These are phyloP conservation scores for Ophiocordyceps camponoti-saundersi DNA, from an alignment of 2,329 filamentous ascomycete species.

Conservation along the genomic window DNA sequence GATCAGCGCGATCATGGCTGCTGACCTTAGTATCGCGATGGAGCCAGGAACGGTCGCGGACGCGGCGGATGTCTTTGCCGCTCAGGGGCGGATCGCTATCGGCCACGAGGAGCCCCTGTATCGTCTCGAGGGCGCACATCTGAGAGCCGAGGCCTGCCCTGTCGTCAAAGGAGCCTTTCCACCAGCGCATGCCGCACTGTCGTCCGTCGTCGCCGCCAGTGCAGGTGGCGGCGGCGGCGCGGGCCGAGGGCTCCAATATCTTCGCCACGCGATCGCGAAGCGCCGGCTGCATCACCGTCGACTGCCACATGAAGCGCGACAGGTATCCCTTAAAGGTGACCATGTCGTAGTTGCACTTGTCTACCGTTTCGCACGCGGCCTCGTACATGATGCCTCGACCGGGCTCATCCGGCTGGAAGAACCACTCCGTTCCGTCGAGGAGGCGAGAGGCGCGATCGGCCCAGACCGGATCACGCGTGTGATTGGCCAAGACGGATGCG, in stretches of 20 bases:
- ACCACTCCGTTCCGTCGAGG: slow-evolving; percentile 32
- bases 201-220: slow-evolving; percentile 33
- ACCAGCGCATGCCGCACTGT: slow-evolving; percentile 48
- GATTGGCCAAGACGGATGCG: slow-evolving; percentile 45
- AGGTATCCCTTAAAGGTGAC: slow-evolving; percentile 53
- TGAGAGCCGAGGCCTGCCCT: slow-evolving; percentile 41
- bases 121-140: slow-evolving; percentile 45
- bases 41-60: slow-evolving; percentile 14
- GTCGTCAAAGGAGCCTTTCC: slow-evolving; percentile 37
- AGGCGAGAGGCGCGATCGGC: slow-evolving; percentile 31
- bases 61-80: slow-evolving; percentile 28
- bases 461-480: slow-evolving; percentile 37
- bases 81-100: slow-evolving; percentile 26
- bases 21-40: slow-evolving; percentile 5
- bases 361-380: slow-evolving; percentile 42
- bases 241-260: slow-evolving; percentile 32
- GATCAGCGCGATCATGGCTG: not conserved
- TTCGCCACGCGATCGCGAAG: slow-evolving; percentile 28
- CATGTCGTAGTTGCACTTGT: slow-evolving; percentile 44
- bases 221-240: slow-evolving; percentile 39
- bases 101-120: slow-evolving; percentile 39
- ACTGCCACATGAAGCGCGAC: slow-evolving; percentile 44
- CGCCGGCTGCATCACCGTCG: slow-evolving; percentile 37
- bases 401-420: slow-evolving; percentile 35
- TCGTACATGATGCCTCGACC: slow-evolving; percentile 47